phyloP scores from a whole-genome alignment of 192 early-diverging fungal species.

The Piromyces finnis region DNA sequence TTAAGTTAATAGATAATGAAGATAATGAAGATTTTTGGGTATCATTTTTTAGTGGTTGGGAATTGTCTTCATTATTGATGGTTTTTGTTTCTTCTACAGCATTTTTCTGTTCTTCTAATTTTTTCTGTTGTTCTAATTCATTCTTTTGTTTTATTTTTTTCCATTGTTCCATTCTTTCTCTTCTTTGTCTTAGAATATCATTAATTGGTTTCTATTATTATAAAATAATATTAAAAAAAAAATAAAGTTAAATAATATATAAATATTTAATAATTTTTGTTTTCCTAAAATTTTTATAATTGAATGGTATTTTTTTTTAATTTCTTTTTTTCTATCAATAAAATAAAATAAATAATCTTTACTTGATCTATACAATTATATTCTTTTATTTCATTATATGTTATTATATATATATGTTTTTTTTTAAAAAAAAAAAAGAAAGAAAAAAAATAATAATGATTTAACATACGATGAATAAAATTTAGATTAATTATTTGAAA shows the following conservation, averaged over 20 bases:
- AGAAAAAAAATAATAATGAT: too few relatives aligned
- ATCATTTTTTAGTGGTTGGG: background rate
- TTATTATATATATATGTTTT: too few relatives aligned
- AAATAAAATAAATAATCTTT: too few relatives aligned
- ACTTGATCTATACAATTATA: too few relatives aligned
- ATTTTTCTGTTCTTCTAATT: constrained; percentile 7
- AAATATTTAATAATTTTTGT: constrained; percentile 4
- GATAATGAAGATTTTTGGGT: background rate
- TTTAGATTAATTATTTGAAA: too few relatives aligned
- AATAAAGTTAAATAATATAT: constrained; percentile 7
- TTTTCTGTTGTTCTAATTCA: constrained; percentile 21
- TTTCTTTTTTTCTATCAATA: too few relatives aligned
- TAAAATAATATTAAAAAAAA: constrained; percentile 4
- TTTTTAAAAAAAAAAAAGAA: constrained; percentile 1
- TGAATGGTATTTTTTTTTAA: too few relatives aligned
- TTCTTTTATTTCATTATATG: too few relatives aligned
- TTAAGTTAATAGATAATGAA: background rate
- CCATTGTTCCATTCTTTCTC: constrained; percentile 72
- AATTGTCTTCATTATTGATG: background rate
- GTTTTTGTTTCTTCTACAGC: background rate
- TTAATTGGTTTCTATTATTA: constrained; percentile 17
- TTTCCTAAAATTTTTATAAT: constrained; percentile 5
- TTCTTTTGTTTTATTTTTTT: constrained; percentile 20
- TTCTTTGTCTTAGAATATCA: constrained; percentile 49
- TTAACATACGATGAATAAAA: too few relatives aligned